Evolutionary conservation across 176 grass and related monocot species (phyloP).

Genomic region (Bolboschoenus planiculmis): DNA sequence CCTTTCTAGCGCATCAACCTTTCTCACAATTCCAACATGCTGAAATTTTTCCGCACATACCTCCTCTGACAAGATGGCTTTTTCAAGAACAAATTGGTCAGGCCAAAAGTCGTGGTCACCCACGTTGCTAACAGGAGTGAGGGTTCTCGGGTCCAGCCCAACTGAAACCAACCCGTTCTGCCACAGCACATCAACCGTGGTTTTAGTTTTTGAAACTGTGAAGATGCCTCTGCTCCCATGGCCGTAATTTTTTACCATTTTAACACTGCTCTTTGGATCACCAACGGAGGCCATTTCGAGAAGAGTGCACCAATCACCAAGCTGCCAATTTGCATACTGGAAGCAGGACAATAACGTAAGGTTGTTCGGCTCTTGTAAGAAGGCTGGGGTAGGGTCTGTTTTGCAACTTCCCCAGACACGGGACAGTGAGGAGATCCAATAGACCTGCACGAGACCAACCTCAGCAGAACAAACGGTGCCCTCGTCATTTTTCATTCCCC

Average conservation of each 20-base stretch:
- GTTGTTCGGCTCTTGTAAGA: constrained; percentile 58
- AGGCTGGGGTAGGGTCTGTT: constrained; percentile 35
- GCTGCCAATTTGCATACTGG: constrained; percentile 82
- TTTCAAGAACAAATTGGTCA: constrained; percentile 75
- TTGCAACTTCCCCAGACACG: constrained; percentile 49
- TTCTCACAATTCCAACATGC: constrained; percentile 58
- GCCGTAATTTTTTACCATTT: constrained; percentile 25
- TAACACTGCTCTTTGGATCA: constrained; percentile 26
- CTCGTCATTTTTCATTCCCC: constrained; percentile 33
- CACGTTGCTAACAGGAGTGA: constrained; percentile 67
- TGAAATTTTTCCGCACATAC: constrained; percentile 27
- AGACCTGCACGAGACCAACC: constrained; percentile 63
- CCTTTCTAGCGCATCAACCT: constrained; percentile 62
- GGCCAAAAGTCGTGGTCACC: constrained; percentile 99
- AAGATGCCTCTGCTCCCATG: constrained; percentile 47
- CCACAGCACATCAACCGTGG: constrained; percentile 73
- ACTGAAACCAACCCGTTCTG: constrained; percentile 71
- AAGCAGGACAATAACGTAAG: constrained; percentile 71
- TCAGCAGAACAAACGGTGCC: constrained; percentile 62
- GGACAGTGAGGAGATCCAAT: constrained; percentile 71
- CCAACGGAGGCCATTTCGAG: constrained; percentile 25
- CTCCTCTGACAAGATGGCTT: constrained; percentile 31
- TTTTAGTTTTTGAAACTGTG: constrained; percentile 77
- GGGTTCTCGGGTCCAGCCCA: constrained; percentile 50
- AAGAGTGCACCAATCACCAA: constrained; percentile 92